Conservation (phyloP, 139 green algal species). For the Tetraselmis chui region DNA sequence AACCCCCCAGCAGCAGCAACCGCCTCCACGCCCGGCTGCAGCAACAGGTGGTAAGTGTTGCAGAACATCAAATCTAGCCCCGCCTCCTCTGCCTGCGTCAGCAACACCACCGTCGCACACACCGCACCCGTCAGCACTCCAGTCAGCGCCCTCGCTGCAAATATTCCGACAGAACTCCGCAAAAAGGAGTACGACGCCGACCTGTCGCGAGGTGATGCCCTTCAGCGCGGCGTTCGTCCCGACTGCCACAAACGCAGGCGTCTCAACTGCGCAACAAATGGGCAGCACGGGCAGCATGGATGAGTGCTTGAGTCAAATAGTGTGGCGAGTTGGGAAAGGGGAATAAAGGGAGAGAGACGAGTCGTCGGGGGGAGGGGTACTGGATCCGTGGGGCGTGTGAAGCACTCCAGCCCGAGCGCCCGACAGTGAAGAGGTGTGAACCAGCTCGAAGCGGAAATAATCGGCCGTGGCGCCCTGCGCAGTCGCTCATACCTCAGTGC, state of each 20-base stretch:
- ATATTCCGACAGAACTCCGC: too few relatives aligned
- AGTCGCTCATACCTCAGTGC: too few relatives aligned
- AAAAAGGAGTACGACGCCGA: too few relatives aligned
- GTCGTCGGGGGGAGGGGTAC: too few relatives aligned
- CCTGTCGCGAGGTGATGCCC: conserved; percentile 11
- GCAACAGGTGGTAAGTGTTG: conserved; percentile 51
- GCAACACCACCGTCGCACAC: conserved; percentile 18
- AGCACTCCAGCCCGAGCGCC: background rate
- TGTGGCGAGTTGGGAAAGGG: too few relatives aligned
- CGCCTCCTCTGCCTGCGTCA: conserved; percentile 14
- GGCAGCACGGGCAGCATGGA: too few relatives aligned
- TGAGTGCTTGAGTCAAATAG: too few relatives aligned
- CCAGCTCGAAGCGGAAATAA: background rate
- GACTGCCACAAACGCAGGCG: conserved; percentile 41
- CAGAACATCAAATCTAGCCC: conserved; percentile 24
- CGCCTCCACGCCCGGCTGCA: conserved; percentile 36
- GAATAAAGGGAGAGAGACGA: too few relatives aligned
- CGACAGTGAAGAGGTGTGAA: background rate
- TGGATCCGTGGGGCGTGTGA: background rate
- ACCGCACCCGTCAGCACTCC: too few relatives aligned
- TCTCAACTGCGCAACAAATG: conserved; percentile 19
- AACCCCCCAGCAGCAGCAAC: conserved; percentile 35
- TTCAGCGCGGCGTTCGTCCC: conserved; percentile 49
- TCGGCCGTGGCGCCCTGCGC: background rate
- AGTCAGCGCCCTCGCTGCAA: too few relatives aligned